phyloP scores from a whole-genome alignment of 257 asterid species.

The Echium plantagineum region DNA sequence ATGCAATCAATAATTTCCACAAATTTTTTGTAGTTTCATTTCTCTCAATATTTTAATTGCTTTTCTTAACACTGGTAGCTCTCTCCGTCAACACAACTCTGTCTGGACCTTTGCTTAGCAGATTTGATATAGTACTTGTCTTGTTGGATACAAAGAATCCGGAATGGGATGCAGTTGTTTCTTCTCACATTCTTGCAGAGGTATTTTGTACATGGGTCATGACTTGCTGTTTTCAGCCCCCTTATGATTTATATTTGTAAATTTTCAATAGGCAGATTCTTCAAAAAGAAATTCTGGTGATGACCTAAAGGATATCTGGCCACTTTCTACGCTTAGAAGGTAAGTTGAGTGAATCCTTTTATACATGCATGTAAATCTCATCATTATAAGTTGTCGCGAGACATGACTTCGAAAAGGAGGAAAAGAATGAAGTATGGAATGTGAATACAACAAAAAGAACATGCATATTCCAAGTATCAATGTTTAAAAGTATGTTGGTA shows the following conservation, averaged over 20 bases:
- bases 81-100: conserved; percentile 92
- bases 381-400: neutral
- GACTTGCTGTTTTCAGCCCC: conserved; percentile 10
- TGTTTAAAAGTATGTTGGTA: neutral
- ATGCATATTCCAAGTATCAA: neutral
- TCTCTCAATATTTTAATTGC: conserved; percentile 6
- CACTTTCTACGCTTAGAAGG: conserved; percentile 86
- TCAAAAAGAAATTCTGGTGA: conserved; percentile 35
- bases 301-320: conserved; percentile 50
- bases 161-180: conserved; percentile 95
- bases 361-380: neutral
- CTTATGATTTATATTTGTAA: conserved; percentile 13
- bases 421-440: no score
- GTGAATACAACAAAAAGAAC: no score
- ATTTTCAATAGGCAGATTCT: conserved; percentile 38
- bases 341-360: conserved; percentile 6
- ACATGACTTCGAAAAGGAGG: no score
- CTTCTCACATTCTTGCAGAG: conserved; percentile 88
- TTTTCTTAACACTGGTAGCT: conserved; percentile 51
- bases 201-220: conserved; percentile 26
- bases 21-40: neutral
- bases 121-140: conserved; percentile 93
- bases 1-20: neutral
- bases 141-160: conserved; percentile 93
- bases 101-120: conserved; percentile 92